These are phyloP conservation scores for Nadsonia commutata DNA, from an alignment of 1,139 yeast genomes.

Conservation along the genomic window DNA sequence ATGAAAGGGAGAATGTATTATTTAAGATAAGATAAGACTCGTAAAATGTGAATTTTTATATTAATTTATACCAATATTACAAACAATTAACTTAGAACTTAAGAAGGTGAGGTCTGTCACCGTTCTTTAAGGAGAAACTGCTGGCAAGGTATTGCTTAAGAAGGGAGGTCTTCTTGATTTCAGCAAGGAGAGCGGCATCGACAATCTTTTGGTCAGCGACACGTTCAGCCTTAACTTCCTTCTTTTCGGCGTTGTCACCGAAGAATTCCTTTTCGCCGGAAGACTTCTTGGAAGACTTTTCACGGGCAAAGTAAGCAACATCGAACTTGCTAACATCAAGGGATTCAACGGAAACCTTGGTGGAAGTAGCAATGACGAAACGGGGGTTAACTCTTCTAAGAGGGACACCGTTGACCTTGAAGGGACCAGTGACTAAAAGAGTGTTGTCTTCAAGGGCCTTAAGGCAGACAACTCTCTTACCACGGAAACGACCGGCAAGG, in stretches of 20 bases:
- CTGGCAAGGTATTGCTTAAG: slow-evolving; percentile 96
- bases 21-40: no score
- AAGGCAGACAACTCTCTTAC: slow-evolving; percentile 98
- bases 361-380: slow-evolving; percentile 98
- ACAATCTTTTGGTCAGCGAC: slow-evolving; percentile 95
- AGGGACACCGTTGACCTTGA: slow-evolving; percentile 99
- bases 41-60: not conserved
- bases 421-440: slow-evolving; percentile 95
- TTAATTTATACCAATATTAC: not conserved
- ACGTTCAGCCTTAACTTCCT: slow-evolving; percentile 87
- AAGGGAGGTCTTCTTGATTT: slow-evolving; percentile 95
- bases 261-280: slow-evolving; percentile 79
- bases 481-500: slow-evolving; percentile 99
- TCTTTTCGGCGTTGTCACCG: slow-evolving; percentile 68
- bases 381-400: slow-evolving; percentile 98
- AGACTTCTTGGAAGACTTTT: slow-evolving; percentile 62
- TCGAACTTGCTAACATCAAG: slow-evolving; percentile 87
- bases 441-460: slow-evolving; percentile 98
- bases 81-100: slow-evolving; percentile 49
- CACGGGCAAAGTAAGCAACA: slow-evolving; percentile 96
- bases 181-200: slow-evolving; percentile 86
- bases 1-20: no score
- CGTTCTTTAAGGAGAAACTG: slow-evolving; percentile 94
- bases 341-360: slow-evolving; percentile 65
- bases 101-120: slow-evolving; percentile 98